These are phyloP conservation scores for Ceratobasidium sp. DNA, from an alignment of 1,284 basidiomycete genomes.

Conservation along the genomic window DNA sequence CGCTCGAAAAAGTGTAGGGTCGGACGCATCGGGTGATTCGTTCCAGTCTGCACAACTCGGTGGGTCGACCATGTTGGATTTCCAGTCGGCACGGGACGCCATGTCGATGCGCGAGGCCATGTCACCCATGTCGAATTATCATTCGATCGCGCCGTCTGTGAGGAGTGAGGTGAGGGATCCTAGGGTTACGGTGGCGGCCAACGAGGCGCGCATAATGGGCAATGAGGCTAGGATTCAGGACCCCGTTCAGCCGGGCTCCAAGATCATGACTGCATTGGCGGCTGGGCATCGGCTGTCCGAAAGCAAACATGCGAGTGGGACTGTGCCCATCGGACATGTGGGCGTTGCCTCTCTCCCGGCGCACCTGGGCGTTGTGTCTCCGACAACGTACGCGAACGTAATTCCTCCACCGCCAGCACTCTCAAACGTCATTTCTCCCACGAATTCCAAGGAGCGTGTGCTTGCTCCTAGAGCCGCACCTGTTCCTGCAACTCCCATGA, in stretches of 20 bases:
- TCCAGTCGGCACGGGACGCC: neutral
- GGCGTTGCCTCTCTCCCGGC: too few relatives aligned
- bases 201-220: slow-evolving; percentile 1
- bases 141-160: slow-evolving; percentile 32
- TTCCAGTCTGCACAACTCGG: slow-evolving; percentile 26
- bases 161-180: slow-evolving; percentile 21
- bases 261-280: neutral
- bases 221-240: neutral
- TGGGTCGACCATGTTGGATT: slow-evolving; percentile 27
- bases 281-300: neutral
- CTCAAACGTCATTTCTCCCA: too few relatives aligned
- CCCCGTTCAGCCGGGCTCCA: neutral
- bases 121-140: slow-evolving; percentile 36
- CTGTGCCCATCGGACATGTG: neutral
- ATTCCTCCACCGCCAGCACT: too few relatives aligned
- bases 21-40: slow-evolving; percentile 23
- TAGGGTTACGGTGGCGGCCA: neutral
- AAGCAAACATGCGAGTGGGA: neutral
- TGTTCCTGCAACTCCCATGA: neutral
- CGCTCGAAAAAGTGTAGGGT: neutral
- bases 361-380: too few relatives aligned
- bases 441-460: neutral
- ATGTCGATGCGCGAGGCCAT: slow-evolving; percentile 27
- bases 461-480: neutral
- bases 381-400: too few relatives aligned